Conservation (phyloP, 2,329 filamentous ascomycete species). For the Pseudogymnoascus sp. region DNA sequence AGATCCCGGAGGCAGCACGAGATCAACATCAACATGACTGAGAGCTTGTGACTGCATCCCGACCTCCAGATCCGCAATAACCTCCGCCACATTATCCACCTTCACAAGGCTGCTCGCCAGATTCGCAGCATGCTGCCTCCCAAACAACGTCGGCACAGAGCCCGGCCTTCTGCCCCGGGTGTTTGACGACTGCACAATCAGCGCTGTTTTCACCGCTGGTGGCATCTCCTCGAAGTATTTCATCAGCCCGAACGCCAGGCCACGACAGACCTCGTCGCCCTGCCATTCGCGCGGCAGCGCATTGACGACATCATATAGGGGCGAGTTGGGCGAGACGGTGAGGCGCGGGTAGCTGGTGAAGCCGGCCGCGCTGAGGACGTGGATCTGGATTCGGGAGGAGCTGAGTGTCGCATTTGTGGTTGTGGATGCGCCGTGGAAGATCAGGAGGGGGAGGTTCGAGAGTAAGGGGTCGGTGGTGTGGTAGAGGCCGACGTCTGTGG, state of each 20-base stretch:
- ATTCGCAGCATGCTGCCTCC: slow-evolving; percentile 87
- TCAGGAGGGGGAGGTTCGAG: slow-evolving; percentile 69
- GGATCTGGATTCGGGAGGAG: slow-evolving; percentile 88
- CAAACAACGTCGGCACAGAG: slow-evolving; percentile 59
- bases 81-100: slow-evolving; percentile 66
- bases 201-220: slow-evolving; percentile 61
- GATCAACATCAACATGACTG: slow-evolving; percentile 78
- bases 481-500: slow-evolving; percentile 79
- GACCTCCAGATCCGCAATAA: slow-evolving; percentile 63
- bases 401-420: slow-evolving; percentile 79
- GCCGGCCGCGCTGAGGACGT: slow-evolving; percentile 83
- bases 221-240: slow-evolving; percentile 92
- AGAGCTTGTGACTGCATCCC: slow-evolving; percentile 74
- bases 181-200: slow-evolving; percentile 43
- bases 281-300: slow-evolving; percentile 88
- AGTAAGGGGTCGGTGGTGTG: slow-evolving; percentile 79
- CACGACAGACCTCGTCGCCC: slow-evolving; percentile 87
- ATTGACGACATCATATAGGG: slow-evolving; percentile 83
- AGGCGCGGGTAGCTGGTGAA: slow-evolving; percentile 84
- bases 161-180: slow-evolving; percentile 47
- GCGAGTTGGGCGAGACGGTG: slow-evolving; percentile 85
- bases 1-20: slow-evolving; percentile 71
- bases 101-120: slow-evolving; percentile 76
- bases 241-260: slow-evolving; percentile 81
- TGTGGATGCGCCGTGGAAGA: slow-evolving; percentile 88